phyloP scores from a whole-genome alignment of 2,329 filamentous ascomycete species.

The Calonectria montana region DNA sequence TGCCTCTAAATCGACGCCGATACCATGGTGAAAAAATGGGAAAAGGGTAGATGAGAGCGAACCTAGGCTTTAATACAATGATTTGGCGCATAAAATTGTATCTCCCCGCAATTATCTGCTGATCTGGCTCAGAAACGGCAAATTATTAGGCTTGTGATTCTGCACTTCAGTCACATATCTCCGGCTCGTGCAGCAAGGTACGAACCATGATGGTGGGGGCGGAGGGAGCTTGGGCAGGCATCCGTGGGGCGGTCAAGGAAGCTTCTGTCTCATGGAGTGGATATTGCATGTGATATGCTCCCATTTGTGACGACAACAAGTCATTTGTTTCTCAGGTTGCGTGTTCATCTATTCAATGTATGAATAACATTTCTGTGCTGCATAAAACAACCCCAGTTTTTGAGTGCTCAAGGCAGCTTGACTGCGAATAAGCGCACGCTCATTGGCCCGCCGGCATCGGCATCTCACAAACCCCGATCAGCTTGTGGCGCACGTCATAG shows the following conservation, averaged over 20 bases:
- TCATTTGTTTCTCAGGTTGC: not conserved
- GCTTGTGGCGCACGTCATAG: conserved; percentile 36
- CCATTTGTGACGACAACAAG: not conserved
- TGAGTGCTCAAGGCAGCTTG: conserved; percentile 13
- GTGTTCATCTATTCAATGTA: not conserved
- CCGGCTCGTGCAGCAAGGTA: not conserved
- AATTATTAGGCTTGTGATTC: not conserved
- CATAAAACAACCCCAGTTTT: not conserved
- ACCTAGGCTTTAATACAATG: not conserved
- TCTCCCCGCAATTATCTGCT: not conserved
- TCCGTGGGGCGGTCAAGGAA: not conserved
- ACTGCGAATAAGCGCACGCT: not conserved
- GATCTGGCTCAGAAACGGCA: not conserved
- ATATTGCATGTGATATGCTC: conserved; percentile 18
- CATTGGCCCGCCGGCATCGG: conserved; percentile 35
- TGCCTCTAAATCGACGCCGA: too few relatives aligned
- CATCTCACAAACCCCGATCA: conserved; percentile 18
- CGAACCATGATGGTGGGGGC: conserved; percentile 8
- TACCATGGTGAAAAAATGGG: too few relatives aligned
- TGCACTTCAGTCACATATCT: not conserved
- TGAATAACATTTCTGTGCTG: not conserved
- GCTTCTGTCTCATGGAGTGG: conserved; percentile 5
- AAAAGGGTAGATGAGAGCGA: not conserved
- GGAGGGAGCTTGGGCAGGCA: not conserved
- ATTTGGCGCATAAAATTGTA: not conserved